phyloP scores from a whole-genome alignment of 345 rosid species.

The Gossypium thurberi region DNA sequence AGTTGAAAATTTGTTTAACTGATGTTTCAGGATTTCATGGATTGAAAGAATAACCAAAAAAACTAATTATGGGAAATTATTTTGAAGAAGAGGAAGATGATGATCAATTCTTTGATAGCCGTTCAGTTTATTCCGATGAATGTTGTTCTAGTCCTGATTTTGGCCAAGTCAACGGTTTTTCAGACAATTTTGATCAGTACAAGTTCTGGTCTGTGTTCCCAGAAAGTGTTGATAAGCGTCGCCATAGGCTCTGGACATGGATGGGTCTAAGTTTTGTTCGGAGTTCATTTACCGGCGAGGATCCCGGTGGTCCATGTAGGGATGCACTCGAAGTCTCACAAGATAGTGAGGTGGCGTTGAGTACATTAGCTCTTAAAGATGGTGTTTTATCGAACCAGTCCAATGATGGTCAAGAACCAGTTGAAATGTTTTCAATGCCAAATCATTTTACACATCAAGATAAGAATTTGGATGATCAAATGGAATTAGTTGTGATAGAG shows the following conservation, averaged over 20 bases:
- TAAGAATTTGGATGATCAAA: conserved; percentile 37
- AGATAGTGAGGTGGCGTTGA: conserved; percentile 31
- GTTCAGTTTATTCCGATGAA: conserved; percentile 9
- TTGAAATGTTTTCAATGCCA: conserved; percentile 16
- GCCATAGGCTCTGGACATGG: conserved; percentile 28
- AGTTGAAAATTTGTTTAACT: not conserved
- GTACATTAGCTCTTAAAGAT: conserved; percentile 28
- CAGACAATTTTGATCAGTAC: conserved; percentile 5
- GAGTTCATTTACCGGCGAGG: conserved; percentile 19
- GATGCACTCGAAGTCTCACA: conserved; percentile 17
- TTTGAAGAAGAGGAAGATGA: conserved; percentile 15
- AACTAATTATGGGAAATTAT: not conserved
- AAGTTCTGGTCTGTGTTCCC: conserved; percentile 8
- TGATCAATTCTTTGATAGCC: conserved; percentile 11
- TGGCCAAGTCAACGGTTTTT: not conserved
- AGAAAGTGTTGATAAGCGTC: conserved; percentile 36
- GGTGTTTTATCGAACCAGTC: conserved; percentile 22
- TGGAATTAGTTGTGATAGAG: conserved; percentile 28
- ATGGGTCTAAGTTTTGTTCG: conserved; percentile 29
- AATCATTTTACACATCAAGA: conserved; percentile 14
- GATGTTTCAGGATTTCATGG: conserved; percentile 14
- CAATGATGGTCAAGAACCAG: conserved; percentile 26
- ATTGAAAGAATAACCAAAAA: not conserved
- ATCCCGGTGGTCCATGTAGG: conserved; percentile 13
- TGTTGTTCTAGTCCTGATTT: conserved; percentile 6